phyloP scores from a whole-genome alignment of 352 stramenopile genomes.

The Pseudoperonospora humuli region DNA sequence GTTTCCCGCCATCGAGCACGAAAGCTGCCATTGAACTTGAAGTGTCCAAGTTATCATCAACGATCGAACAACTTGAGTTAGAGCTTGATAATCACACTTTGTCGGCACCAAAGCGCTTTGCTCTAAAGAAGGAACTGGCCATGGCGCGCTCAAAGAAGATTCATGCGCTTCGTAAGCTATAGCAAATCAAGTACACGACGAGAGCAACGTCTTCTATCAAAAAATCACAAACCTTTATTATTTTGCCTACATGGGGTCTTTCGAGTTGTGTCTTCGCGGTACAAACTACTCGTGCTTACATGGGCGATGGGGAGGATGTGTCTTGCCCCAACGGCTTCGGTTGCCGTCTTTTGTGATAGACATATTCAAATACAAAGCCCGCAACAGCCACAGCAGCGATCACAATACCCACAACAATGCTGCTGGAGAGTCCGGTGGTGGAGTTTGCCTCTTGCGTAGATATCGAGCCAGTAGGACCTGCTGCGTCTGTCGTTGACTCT shows the following conservation, averaged over 20 bases:
- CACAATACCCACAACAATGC: slow-evolving; percentile 60
- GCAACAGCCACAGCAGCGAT: slow-evolving; percentile 53
- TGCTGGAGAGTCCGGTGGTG: slow-evolving; percentile 49
- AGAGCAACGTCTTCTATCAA: slow-evolving; percentile 1
- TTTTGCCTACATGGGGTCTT: slow-evolving; percentile 25
- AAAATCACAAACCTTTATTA: slow-evolving; percentile 26
- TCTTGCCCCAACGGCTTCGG: slow-evolving; percentile 13
- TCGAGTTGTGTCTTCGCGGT: slow-evolving; percentile 9
- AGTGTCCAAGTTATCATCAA: slow-evolving; percentile 20
- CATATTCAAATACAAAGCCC: slow-evolving; percentile 68
- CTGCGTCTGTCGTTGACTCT: slow-evolving; percentile 7
- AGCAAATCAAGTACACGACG: slow-evolving; percentile 6
- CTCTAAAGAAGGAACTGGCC: slow-evolving; percentile 77
- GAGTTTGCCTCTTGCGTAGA: slow-evolving; percentile 47
- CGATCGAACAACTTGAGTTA: slow-evolving; percentile 50
- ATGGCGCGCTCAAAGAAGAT: slow-evolving; percentile 61
- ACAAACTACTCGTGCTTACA: slow-evolving; percentile 13
- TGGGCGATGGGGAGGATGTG: slow-evolving; percentile 10
- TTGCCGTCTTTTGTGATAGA: slow-evolving; percentile 62
- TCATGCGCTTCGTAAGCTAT: slow-evolving; percentile 32
- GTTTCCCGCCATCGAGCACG: neutral
- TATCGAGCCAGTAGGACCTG: slow-evolving; percentile 14
- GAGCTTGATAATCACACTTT: slow-evolving; percentile 57
- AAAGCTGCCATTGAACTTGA: slow-evolving; percentile 11
- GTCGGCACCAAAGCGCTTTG: slow-evolving; percentile 66